A percentile compares a stretch with the other conserved stretches of the same genome.
phyloP scores from a whole-genome alignment of 2,329 filamentous ascomycete species.

The Aspergillus floridensis region DNA sequence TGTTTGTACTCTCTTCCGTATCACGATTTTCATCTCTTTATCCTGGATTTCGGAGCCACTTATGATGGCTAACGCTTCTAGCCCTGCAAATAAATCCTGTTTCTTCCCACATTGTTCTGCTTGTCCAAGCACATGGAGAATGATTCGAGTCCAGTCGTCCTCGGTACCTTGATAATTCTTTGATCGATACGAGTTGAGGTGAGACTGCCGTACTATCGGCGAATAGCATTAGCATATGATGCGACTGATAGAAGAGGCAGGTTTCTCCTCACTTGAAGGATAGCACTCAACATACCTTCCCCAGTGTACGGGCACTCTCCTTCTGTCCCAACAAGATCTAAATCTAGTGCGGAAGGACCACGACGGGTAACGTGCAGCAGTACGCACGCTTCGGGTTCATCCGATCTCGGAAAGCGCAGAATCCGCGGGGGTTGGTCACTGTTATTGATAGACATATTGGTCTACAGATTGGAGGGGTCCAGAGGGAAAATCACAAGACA shows the following conservation, averaged over 20 bases:
- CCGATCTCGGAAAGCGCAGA: conserved; percentile 51
- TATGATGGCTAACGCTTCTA: conserved; percentile 36
- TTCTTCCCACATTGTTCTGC: conserved; percentile 16
- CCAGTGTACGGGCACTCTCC: conserved; percentile 54
- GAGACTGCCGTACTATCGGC: conserved; percentile 36
- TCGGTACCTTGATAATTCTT: conserved; percentile 45
- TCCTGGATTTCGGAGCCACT: conserved; percentile 23
- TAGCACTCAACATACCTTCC: conserved; percentile 37
- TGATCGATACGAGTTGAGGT: conserved; percentile 37
- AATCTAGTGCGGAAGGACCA: conserved; percentile 46
- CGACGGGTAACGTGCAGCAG: conserved; percentile 50
- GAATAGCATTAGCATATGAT: conserved; percentile 13
- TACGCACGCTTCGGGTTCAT: conserved; percentile 41
- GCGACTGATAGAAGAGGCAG: background rate
- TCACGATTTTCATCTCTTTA: conserved; percentile 39
- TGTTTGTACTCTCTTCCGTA: conserved; percentile 46
- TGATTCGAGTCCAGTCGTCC: conserved; percentile 41
- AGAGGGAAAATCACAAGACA: no score
- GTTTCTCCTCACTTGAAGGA: background rate
- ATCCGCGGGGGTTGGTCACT: conserved; percentile 34
- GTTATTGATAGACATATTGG: conserved; percentile 10
- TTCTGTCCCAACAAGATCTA: conserved; percentile 58
- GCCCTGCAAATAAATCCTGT: conserved; percentile 21
- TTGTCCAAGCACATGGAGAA: conserved; percentile 38
- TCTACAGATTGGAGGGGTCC: background rate